phyloP scores from a whole-genome alignment of 208 protist species.

The Plasmodiophora brassicae region DNA sequence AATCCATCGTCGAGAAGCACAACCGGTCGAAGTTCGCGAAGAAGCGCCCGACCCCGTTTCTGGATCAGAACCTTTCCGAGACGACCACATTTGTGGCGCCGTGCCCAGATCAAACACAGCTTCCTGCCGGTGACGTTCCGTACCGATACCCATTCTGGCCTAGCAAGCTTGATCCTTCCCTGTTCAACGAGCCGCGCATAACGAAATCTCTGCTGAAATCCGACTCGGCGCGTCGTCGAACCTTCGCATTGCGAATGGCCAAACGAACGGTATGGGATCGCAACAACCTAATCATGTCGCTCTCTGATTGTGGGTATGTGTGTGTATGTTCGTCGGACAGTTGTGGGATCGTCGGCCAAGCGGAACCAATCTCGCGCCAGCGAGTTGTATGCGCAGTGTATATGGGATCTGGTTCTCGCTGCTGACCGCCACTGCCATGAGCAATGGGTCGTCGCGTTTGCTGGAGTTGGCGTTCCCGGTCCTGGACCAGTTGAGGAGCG shows the following conservation, averaged over 20 bases:
- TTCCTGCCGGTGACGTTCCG: too few species aligned
- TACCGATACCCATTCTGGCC: background rate
- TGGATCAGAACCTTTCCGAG: background rate
- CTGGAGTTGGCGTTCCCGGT: background rate
- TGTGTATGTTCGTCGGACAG: too few species aligned
- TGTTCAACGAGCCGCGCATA: background rate
- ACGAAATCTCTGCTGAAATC: background rate
- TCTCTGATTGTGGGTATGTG: too few species aligned
- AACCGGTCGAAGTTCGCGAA: constrained; percentile 24
- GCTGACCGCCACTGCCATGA: background rate
- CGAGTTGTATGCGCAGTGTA: background rate
- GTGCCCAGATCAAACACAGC: background rate
- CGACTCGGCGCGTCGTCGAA: background rate
- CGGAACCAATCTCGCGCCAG: background rate
- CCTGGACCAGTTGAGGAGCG: background rate
- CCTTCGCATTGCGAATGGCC: too few species aligned
- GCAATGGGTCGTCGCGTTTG: background rate
- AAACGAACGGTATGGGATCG: too few species aligned
- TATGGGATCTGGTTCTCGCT: constrained; percentile 3
- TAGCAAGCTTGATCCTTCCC: background rate
- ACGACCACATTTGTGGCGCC: background rate
- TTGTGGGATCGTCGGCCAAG: background rate
- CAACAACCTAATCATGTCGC: too few species aligned
- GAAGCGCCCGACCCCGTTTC: background rate
- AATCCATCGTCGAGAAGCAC: constrained; percentile 34